Conservation (phyloP, 352 stramenopile genomes). For the Paralagenidium karlingii region DNA sequence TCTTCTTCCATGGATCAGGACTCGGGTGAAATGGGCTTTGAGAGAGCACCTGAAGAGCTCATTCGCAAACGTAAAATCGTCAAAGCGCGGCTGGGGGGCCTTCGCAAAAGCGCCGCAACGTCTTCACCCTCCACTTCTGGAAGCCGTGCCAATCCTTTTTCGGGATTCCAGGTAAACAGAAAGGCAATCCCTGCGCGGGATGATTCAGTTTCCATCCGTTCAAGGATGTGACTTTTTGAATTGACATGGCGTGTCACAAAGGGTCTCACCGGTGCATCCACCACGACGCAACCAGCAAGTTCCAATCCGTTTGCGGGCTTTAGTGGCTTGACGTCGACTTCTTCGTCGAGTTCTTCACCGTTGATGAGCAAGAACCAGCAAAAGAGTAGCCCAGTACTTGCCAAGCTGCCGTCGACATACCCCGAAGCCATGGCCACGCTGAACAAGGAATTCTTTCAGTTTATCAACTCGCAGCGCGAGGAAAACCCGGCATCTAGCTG, state of each 20-base stretch:
- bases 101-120: conserved; percentile 7
- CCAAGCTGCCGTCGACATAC: conserved; percentile 17
- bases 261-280: conserved; percentile 2
- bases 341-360: conserved; percentile 4
- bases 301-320: conserved; percentile 62
- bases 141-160: conserved; percentile 22
- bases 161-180: conserved; percentile 20
- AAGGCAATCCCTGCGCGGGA: background rate
- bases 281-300: no score
- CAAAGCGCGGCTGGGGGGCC: conserved; percentile 26
- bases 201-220: background rate
- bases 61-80: conserved; percentile 75
- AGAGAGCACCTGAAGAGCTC: conserved; percentile 46
- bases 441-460: conserved; percentile 71
- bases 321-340: conserved; percentile 21
- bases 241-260: background rate
- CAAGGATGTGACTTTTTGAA: conserved; percentile 2
- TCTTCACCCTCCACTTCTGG: background rate
- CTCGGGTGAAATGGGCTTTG: conserved; percentile 48
- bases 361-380: background rate
- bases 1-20: conserved; percentile 14
- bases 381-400: background rate
- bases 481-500: conserved; percentile 60
- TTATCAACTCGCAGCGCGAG: conserved; percentile 47
- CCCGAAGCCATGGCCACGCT: conserved; percentile 68